Base-by-base conservation (phyloP, 2,329 filamentous ascomycete genomes). In the Ophiostoma sp. region DNA sequence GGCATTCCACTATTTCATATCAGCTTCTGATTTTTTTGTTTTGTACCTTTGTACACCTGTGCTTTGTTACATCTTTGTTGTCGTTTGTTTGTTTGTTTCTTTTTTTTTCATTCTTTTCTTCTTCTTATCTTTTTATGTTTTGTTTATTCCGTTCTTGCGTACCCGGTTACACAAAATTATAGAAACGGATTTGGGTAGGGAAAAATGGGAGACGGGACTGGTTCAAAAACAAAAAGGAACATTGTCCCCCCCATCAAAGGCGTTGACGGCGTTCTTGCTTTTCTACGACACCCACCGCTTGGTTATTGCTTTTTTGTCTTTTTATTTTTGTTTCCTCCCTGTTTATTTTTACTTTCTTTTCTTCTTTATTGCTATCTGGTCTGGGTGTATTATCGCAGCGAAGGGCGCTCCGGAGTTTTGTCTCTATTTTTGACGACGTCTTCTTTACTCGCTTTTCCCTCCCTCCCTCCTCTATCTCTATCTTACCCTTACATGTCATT, bases 401-500 rank as follows among this genome's bases (percentile, higher is more conserved):
- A 61, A 39, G 48, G 72, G 72, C 55, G 72, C 36, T 57, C n/a
- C 25, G 72, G 72, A 42, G 72, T 73, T 70, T 57, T 61, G 33
- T 61, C 31, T 70, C n/a, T 69, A 3, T 19, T 69, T 33, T 39
- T 57, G 36, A 66, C 61, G 61, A 66, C 61, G 61, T 66, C 36
- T 28, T 28, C n/a, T 22, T 28, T 45, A 17, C n/a, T 45, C 33
- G 28, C 45, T 25, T n/a, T 45, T 19, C 61, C 19, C 64, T 22
- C 33, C 61, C 36, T 33, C 28, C 42, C 25, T 50, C 42, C 28
- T 68, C 25, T 50, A 33, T 42, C 8, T 22, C 42, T 45, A 17
- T 17, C 11, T 45, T 45, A 22, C n/a, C 22, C 50, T 25, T 28
- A 55, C 50, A 22, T 48, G 42, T 31, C 57, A 25, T 61, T 19